Base-by-base conservation (phyloP, 1,284 basidiomycete genomes). In the Pyrrhoderma noxium region DNA sequence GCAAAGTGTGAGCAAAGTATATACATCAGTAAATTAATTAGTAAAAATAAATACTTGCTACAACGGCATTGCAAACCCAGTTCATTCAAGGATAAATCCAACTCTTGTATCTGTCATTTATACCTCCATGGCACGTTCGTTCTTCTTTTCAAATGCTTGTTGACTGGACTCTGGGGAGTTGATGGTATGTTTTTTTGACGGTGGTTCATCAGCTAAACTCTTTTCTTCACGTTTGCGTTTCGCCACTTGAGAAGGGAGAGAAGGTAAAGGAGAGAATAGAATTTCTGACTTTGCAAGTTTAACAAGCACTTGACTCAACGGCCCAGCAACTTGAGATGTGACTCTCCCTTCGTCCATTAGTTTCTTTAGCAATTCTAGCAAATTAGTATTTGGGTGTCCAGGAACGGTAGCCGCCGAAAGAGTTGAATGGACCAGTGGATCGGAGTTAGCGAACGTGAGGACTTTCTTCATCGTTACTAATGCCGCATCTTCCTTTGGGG, bases 201-300 rank as follows among this genome's bases (percentile, higher is more conserved):
- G 5, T 11, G 27, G 27, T 11, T 31, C 27, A 11, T 31, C 27
- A 5, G 38, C n/a, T 22, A 14, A 40, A n/a, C 80, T 80, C 16
- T 61, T 65, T 51, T 76, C 74, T 48, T 80, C 80, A 7, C 82
- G 75, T 64, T 84, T 84, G 38, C 84, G 76, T 64, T 86, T 85
- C 14, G 80, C 78, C 59, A 73, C 78, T 62, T 79, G 76, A 3
- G 77, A 70, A 57, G 82, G 75, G 2, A 79, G 69, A 1, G 75
- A 71, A 19, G 80, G 75, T 52, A 84, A 69, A 16, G 72, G 76
- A 1, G 79, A 74, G 61, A 87, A 87, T 8, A 87, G 72, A 9
- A 65, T 61, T 47, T 82, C 79, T 0, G 79, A 84, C 54, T 79
- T 71, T 2, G 82, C 82, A 35, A 87, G 68, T 16, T 74, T 69